These are phyloP conservation scores for Rubia balearica DNA, from an alignment of 305 asterid genomes.

Conservation along the genomic window DNA sequence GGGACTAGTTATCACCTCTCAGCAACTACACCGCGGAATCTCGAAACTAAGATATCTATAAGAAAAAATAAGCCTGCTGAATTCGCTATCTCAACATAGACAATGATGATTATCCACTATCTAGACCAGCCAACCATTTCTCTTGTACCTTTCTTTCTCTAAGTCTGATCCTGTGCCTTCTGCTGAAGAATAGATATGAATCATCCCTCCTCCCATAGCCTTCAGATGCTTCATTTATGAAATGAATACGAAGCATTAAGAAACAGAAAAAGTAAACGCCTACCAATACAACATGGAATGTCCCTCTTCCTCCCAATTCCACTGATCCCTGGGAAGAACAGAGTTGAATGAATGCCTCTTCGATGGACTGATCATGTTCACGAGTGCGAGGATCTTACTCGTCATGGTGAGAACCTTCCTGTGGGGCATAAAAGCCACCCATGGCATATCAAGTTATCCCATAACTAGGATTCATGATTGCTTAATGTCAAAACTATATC, in stretches of 20 bases:
- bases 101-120: conserved; percentile 6
- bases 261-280: conserved; percentile 16
- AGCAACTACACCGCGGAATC: conserved; percentile 21
- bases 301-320: conserved; percentile 15
- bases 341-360: conserved; percentile 16
- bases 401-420: conserved; percentile 15
- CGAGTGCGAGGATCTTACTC: conserved; percentile 13
- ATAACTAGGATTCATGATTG: conserved; percentile 17
- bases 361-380: conserved; percentile 9
- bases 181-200: conserved; percentile 12
- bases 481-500: conserved; percentile 12
- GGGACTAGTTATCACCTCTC: conserved; percentile 22
- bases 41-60: conserved; percentile 28
- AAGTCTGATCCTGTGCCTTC: conserved; percentile 13
- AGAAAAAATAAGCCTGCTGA: conserved; percentile 24
- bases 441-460: conserved; percentile 20
- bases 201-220: conserved; percentile 18
- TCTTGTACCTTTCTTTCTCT: conserved; percentile 5
- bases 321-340: conserved; percentile 8
- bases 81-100: conserved; percentile 20
- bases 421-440: conserved; percentile 20
- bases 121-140: conserved; percentile 13
- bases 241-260: conserved; percentile 27
- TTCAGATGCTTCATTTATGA: conserved; percentile 19
- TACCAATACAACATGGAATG: conserved; percentile 24